Conservation (phyloP, 148 eudicot genomes). For the Vaccinium corymbosum region DNA sequence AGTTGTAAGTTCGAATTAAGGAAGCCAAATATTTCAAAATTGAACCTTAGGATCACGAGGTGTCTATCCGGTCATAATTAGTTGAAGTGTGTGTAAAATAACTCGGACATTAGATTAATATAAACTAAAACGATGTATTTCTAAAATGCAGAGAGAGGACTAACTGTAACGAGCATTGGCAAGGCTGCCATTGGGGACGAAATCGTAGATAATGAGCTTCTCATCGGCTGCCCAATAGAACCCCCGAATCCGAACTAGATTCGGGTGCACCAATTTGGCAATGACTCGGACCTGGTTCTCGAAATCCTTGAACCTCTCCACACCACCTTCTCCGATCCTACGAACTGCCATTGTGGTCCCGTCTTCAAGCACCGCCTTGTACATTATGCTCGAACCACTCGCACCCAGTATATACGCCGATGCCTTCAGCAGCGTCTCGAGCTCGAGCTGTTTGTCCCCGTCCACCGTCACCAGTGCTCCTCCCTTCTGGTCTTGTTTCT, state of each 20-base stretch:
- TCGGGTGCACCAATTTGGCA: conserved; percentile 76
- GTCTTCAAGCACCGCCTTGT: conserved; percentile 87
- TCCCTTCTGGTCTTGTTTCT: conserved; percentile 18
- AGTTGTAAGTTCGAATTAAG: too few species aligned
- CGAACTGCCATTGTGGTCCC: conserved; percentile 74
- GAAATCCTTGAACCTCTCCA: conserved; percentile 71
- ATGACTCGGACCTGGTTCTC: conserved; percentile 67
- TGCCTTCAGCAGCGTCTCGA: conserved; percentile 82
- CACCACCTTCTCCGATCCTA: conserved; percentile 62
- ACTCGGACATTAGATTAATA: too few species aligned
- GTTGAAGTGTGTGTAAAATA: too few species aligned
- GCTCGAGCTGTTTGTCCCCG: conserved; percentile 67
- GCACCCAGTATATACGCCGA: conserved; percentile 89
- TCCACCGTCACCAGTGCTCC: conserved; percentile 76
- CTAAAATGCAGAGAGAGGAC: conserved; percentile 19
- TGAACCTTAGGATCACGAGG: too few species aligned
- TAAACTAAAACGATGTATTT: too few species aligned
- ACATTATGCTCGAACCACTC: conserved; percentile 80
- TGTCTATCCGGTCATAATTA: too few species aligned
- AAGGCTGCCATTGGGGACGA: conserved; percentile 81
- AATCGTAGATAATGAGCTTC: conserved; percentile 84
- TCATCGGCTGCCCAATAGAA: conserved; percentile 89
- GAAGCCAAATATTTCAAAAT: too few species aligned
- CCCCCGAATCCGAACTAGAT: conserved; percentile 78
- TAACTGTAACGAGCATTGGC: conserved; percentile 90